These are phyloP conservation scores for Lycium ferocissimum DNA, from an alignment of 257 asterid species.

Conservation along the genomic window DNA sequence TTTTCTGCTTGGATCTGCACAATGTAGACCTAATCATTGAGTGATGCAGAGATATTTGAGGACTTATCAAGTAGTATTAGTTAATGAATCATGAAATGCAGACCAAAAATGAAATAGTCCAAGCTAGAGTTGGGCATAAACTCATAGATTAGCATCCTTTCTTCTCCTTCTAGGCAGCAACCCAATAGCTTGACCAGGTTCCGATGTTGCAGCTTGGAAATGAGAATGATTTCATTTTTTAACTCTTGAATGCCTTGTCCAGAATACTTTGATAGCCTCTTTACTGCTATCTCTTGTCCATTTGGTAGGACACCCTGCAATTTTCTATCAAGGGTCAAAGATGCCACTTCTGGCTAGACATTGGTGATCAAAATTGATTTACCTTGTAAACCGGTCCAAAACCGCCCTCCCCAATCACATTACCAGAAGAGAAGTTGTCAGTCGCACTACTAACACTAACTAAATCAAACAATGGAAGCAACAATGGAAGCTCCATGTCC, in stretches of 20 bases:
- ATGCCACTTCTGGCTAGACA: background rate
- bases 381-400: conserved; percentile 31
- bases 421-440: conserved; percentile 22
- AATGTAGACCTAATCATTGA: background rate
- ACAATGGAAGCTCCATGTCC: conserved; percentile 23
- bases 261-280: conserved; percentile 27
- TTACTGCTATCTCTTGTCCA: conserved; percentile 24
- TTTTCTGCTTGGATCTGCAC: background rate
- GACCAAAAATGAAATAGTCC: conserved; percentile 30
- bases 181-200: conserved; percentile 29
- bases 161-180: conserved; percentile 33
- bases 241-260: conserved; percentile 26
- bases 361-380: background rate
- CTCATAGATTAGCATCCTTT: conserved; percentile 31
- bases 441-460: background rate
- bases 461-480: conserved; percentile 27
- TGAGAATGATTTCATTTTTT: conserved; percentile 20
- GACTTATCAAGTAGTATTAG: background rate
- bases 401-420: conserved; percentile 35
- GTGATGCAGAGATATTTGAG: background rate
- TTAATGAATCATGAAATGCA: background rate
- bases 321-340: background rate
- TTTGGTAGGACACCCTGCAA: conserved; percentile 9
- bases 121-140: conserved; percentile 30
- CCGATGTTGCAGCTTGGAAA: conserved; percentile 32